Evolutionary conservation across 2,329 filamentous ascomycete genomes (phyloP).

Genomic region (Lachnellula hyalina): DNA sequence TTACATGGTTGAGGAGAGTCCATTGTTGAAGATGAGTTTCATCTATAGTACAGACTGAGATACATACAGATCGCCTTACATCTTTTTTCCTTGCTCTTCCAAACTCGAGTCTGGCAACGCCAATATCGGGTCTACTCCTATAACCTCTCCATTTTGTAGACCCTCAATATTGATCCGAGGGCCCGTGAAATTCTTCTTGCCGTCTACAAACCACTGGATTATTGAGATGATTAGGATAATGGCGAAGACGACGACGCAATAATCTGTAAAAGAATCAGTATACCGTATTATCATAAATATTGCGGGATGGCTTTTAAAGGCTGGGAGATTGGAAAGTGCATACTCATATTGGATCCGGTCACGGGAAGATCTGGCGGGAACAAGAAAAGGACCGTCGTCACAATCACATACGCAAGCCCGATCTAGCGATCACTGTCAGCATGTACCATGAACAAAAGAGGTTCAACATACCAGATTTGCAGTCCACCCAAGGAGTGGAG

Average conservation of each 20-base stretch:
- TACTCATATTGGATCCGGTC: constrained; percentile 57
- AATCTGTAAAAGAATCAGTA: constrained; percentile 13
- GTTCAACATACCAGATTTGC: constrained; percentile 45
- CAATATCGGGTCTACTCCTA: constrained; percentile 9
- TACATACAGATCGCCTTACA: background rate
- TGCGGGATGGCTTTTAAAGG: background rate
- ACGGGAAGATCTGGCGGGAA: constrained; percentile 56
- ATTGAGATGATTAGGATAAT: constrained; percentile 35
- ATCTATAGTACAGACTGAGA: too few species aligned
- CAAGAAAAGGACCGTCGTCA: constrained; percentile 59
- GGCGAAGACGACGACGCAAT: constrained; percentile 36
- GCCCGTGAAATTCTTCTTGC: constrained; percentile 51
- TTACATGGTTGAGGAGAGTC: too few species aligned
- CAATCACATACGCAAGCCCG: constrained; percentile 50
- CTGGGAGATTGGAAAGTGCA: constrained; percentile 19
- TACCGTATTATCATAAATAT: background rate
- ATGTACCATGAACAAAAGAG: constrained; percentile 10
- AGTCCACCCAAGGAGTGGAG: constrained; percentile 51
- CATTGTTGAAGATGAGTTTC: too few species aligned
- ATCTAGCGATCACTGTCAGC: constrained; percentile 25
- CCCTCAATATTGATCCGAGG: constrained; percentile 37
- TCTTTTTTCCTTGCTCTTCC: background rate
- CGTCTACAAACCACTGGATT: constrained; percentile 55
- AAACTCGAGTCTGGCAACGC: background rate
- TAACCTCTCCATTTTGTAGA: constrained; percentile 25